Evolutionary conservation across 2,329 filamentous ascomycete species (phyloP).

Genomic region (Trichophyton benhamiae): DNA sequence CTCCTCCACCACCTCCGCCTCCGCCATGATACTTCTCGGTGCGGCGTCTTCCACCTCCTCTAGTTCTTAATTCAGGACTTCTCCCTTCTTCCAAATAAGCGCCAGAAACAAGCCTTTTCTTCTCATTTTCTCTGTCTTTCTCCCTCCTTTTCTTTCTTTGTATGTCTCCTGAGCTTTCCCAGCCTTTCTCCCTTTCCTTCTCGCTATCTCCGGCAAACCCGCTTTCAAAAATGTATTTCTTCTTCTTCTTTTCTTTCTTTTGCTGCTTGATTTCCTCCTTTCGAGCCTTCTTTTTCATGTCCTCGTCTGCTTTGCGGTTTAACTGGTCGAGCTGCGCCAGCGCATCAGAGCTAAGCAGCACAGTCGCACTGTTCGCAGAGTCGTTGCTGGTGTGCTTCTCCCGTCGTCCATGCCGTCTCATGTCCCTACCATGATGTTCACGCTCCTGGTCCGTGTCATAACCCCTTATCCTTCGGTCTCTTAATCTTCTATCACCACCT

Average conservation of each 20-base stretch:
- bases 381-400: constrained; percentile 31
- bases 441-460: constrained; percentile 9
- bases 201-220: constrained; percentile 10
- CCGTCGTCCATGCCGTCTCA: constrained; percentile 14
- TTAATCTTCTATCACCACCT: constrained; percentile 18
- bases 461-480: constrained; percentile 8
- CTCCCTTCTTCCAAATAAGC: constrained; percentile 56
- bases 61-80: constrained; percentile 39
- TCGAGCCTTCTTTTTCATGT: constrained; percentile 33
- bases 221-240: constrained; percentile 13
- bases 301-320: constrained; percentile 44
- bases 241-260: constrained; percentile 27
- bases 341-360: constrained; percentile 41
- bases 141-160: constrained; percentile 17
- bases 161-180: constrained; percentile 13
- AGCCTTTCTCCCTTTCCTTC: constrained; percentile 16
- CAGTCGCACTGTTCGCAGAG: constrained; percentile 32
- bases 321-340: constrained; percentile 54
- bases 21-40: constrained; percentile 40
- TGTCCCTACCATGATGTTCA: constrained; percentile 7
- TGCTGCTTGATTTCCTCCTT: constrained; percentile 15
- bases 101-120: constrained; percentile 56
- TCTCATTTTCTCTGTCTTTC: constrained; percentile 23
- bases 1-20: constrained; percentile 22
- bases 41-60: constrained; percentile 32